Evolutionary conservation across 2,329 filamentous ascomycete species (phyloP).

Genomic region (Arthrobotrys entomopaga): DNA sequence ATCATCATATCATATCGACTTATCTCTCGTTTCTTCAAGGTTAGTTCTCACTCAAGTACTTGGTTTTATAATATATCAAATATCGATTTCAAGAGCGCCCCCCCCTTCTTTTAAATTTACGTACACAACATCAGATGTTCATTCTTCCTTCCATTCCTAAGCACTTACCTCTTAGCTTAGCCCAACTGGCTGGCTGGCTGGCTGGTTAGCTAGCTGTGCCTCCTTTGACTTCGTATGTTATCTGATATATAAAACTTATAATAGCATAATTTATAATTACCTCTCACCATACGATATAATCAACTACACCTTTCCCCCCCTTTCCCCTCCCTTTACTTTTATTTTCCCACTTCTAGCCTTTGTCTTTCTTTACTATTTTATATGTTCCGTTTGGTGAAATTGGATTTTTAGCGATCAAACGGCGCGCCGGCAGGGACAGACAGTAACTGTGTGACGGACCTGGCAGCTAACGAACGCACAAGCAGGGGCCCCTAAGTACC

Average conservation of each 20-base stretch:
- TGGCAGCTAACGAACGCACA: constrained; percentile 27
- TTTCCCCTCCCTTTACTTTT: not conserved
- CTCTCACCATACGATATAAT: not conserved
- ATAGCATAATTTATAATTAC: no score
- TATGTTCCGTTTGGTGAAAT: constrained; percentile 14
- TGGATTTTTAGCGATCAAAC: constrained; percentile 37
- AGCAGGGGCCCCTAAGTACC: constrained; percentile 11
- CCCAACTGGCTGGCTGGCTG: no score
- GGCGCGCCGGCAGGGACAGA: not conserved
- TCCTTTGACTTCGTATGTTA: no score
- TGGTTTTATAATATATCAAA: no score
- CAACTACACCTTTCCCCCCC: not conserved
- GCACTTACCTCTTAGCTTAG: not conserved
- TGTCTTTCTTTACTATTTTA: not conserved
- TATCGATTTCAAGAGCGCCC: no score
- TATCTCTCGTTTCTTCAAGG: no score
- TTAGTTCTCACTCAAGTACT: no score
- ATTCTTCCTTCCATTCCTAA: not conserved
- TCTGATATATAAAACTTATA: no score
- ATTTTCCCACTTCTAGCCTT: not conserved
- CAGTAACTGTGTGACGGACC: constrained; percentile 11
- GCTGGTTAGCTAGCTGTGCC: no score
- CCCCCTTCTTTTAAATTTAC: no score
- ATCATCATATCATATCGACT: no score
- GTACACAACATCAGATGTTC: not conserved